A percentile compares a stretch with the other conserved stretches of the same genome.
Evolutionary conservation across 169 alveolate genomes (phyloP).

Genomic region (Plasmodium malariae): DNA sequence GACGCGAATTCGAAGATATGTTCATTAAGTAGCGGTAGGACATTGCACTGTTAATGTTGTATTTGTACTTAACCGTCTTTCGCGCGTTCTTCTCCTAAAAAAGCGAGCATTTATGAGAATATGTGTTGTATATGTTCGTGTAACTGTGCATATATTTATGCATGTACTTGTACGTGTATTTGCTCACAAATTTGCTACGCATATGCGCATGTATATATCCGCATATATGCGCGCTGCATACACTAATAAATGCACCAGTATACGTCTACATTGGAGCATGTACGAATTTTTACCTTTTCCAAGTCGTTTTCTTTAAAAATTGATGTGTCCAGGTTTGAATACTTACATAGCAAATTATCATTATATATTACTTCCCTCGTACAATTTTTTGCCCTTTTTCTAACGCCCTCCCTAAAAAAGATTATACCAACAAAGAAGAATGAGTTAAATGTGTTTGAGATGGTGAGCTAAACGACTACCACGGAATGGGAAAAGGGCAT

Average conservation of each 20-base stretch:
- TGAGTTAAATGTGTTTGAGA: background rate
- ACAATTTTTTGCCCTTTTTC: conserved; percentile 23
- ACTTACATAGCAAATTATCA: conserved; percentile 56
- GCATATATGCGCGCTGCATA: no score
- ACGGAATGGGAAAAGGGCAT: background rate
- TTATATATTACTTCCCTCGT: conserved; percentile 51
- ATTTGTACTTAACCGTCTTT: conserved; percentile 77
- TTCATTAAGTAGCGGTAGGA: conserved; percentile 85
- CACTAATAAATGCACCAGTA: no score
- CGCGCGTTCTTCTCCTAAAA: conserved; percentile 52
- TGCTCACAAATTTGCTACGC: conserved; percentile 17
- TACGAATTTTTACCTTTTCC: conserved; percentile 36
- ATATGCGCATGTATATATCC: background rate
- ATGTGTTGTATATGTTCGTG: conserved; percentile 2
- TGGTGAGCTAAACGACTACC: no score
- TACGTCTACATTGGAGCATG: no score
- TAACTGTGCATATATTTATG: conserved; percentile 18
- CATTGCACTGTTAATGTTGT: conserved; percentile 78
- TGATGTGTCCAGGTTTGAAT: conserved; percentile 48
- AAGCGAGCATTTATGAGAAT: background rate
- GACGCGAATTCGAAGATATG: conserved; percentile 84
- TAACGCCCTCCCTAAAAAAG: conserved; percentile 23
- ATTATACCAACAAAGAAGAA: background rate
- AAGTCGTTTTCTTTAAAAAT: conserved; percentile 63
- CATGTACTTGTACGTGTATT: background rate